phyloP scores from a whole-genome alignment of 1,139 yeast genomes.

The Citeromyces hawaiiensis region DNA sequence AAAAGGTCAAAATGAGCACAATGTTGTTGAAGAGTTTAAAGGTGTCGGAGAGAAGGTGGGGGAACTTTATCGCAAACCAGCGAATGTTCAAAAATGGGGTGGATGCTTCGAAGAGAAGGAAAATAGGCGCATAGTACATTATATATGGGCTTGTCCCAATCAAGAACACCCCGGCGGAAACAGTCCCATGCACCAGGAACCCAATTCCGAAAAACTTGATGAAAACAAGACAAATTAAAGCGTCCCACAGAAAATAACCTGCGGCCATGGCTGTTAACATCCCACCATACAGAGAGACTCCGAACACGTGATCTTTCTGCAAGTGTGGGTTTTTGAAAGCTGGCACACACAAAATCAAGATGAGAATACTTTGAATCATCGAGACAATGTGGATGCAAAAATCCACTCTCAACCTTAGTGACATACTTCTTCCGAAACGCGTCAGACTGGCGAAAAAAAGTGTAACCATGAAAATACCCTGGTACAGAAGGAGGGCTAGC shows the following conservation, averaged over 20 bases:
- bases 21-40: constrained; percentile 58
- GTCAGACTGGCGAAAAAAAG: constrained; percentile 28
- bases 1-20: constrained; percentile 54
- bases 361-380: constrained; percentile 61
- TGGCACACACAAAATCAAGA: constrained; percentile 41
- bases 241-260: constrained; percentile 93
- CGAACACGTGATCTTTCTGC: constrained; percentile 41
- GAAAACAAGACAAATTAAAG: constrained; percentile 47
- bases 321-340: constrained; percentile 43
- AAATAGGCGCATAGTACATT: constrained; percentile 73
- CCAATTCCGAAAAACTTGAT: constrained; percentile 65
- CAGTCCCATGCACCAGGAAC: constrained; percentile 74
- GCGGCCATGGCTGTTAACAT: constrained; percentile 58
- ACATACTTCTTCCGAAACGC: constrained; percentile 31
- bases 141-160: constrained; percentile 48
- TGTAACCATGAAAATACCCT: constrained; percentile 25
- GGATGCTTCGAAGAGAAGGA: constrained; percentile 76
- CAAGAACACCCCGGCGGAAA: constrained; percentile 64
- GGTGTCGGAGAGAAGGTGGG: constrained; percentile 34
- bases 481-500: constrained; percentile 31
- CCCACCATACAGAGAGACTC: constrained; percentile 62
- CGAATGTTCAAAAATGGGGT: constrained; percentile 89
- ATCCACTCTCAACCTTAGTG: constrained; percentile 40
- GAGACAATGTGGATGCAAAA: constrained; percentile 87
- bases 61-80: constrained; percentile 78